A percentile compares a stretch with the other conserved stretches of the same genome.
phyloP scores from a whole-genome alignment of 768 basidiomycete genomes.

The Calocera cornea region DNA sequence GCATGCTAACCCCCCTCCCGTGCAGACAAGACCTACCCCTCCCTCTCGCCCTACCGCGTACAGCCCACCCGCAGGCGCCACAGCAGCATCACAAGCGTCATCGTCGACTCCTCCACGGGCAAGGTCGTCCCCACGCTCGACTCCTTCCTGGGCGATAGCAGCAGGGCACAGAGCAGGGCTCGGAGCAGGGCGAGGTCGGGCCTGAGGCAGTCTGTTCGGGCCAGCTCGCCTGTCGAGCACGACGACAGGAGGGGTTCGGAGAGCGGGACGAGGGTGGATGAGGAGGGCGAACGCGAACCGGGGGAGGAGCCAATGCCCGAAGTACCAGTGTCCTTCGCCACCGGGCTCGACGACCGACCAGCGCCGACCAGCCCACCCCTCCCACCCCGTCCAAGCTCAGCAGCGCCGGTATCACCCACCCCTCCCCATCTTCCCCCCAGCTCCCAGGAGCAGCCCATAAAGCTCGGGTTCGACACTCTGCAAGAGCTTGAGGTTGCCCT shows the following conservation, averaged over 20 bases:
- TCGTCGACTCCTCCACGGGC: not conserved
- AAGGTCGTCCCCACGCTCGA: not conserved
- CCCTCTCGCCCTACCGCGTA: not conserved
- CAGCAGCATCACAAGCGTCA: not conserved
- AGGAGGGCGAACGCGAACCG: too few species aligned
- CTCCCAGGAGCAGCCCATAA: too few species aligned
- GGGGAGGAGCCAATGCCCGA: not conserved
- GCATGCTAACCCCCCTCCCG: not conserved
- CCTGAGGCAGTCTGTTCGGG: not conserved
- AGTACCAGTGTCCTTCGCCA: not conserved
- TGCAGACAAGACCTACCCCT: not conserved
- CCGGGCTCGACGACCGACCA: not conserved
- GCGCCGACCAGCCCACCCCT: not conserved
- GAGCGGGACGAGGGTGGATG: too few species aligned
- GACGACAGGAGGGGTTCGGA: too few species aligned
- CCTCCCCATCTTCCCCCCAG: not conserved
- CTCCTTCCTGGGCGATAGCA: not conserved
- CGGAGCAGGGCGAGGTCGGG: not conserved
- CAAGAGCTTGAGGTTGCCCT: not conserved
- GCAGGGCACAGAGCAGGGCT: not conserved
- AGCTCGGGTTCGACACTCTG: not conserved
- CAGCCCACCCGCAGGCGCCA: not conserved
- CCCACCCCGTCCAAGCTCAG: not conserved
- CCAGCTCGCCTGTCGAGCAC: not conserved
- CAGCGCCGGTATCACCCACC: not conserved